Percentiles rank a stretch among this genome's conserved stretches.
Conservation (phyloP, 2,329 filamentous ascomycete species). For the Simplicillium sp. region DNA sequence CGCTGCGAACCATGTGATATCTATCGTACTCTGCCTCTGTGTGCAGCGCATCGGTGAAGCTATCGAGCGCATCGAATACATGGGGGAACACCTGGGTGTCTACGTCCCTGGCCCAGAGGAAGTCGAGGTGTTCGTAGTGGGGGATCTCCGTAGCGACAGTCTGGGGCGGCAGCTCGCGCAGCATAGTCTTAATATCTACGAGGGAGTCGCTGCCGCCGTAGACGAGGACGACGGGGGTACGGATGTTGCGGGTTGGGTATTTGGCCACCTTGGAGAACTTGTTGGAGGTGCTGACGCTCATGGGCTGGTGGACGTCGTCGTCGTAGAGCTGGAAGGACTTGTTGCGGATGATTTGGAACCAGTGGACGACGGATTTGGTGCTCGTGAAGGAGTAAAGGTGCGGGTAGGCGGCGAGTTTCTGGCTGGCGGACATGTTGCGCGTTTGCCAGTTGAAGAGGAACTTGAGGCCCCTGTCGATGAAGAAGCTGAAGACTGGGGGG, state of each 20-base stretch:
- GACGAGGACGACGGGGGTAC: constrained; percentile 84
- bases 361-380: constrained; percentile 94
- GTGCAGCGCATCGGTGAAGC: constrained; percentile 50
- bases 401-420: constrained; percentile 92
- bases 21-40: constrained; percentile 51
- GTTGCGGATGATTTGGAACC: constrained; percentile 98
- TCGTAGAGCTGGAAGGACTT: constrained; percentile 98
- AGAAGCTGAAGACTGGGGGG: constrained; percentile 80
- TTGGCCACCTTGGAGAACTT: constrained; percentile 95
- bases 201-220: constrained; percentile 92
- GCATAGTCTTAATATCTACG: constrained; percentile 88
- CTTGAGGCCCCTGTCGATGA: constrained; percentile 72
- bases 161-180: constrained; percentile 74
- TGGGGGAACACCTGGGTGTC: constrained; percentile 79
- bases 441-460: constrained; percentile 90
- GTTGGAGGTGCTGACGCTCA: constrained; percentile 59
- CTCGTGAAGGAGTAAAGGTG: constrained; percentile 96
- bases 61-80: constrained; percentile 80
- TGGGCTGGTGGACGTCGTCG: constrained; percentile 75
- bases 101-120: constrained; percentile 86
- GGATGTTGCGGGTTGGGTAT: constrained; percentile 95
- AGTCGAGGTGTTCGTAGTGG: constrained; percentile 95
- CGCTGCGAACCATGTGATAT: constrained; percentile 42
- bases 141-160: constrained; percentile 81
- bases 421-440: constrained; percentile 70